Evolutionary conservation across 2,329 filamentous ascomycete species (phyloP).

Genomic region (Colletotrichum chlorophyti): DNA sequence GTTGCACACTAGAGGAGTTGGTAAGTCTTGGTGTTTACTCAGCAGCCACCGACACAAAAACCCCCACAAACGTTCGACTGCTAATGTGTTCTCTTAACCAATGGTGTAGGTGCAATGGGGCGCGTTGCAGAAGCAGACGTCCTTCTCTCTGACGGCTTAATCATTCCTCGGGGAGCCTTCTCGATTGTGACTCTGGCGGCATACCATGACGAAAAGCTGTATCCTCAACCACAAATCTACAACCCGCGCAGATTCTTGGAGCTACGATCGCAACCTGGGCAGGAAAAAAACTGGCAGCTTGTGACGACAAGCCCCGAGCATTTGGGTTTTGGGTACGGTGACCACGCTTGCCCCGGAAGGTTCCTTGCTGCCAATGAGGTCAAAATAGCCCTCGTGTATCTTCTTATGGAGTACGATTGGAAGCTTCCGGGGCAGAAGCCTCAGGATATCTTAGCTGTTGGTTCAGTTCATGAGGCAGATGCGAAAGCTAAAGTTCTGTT

Average conservation of each 20-base stretch:
- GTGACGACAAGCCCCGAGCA: constrained; percentile 44
- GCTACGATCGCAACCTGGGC: background rate
- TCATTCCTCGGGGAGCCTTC: background rate
- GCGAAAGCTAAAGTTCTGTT: background rate
- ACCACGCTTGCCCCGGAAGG: constrained; percentile 48
- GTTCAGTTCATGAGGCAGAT: background rate
- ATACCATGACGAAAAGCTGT: background rate
- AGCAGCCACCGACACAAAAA: too few species aligned
- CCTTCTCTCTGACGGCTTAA: background rate
- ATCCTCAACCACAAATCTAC: background rate
- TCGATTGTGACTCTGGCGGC: background rate
- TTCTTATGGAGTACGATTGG: constrained; percentile 48
- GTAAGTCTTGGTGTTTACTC: too few species aligned
- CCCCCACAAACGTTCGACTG: too few species aligned
- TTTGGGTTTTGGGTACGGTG: constrained; percentile 44
- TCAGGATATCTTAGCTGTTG: background rate
- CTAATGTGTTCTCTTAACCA: background rate
- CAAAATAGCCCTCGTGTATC: constrained; percentile 48
- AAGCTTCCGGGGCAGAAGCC: background rate
- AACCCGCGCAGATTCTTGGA: background rate
- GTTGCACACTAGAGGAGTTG: background rate
- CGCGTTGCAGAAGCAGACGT: background rate
- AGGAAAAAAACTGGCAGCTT: constrained; percentile 42
- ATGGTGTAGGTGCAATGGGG: background rate
- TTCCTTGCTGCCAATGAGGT: constrained; percentile 54